Evolutionary conservation across 768 basidiomycete genomes (phyloP).

Genomic region (Mycena kentingensis): DNA sequence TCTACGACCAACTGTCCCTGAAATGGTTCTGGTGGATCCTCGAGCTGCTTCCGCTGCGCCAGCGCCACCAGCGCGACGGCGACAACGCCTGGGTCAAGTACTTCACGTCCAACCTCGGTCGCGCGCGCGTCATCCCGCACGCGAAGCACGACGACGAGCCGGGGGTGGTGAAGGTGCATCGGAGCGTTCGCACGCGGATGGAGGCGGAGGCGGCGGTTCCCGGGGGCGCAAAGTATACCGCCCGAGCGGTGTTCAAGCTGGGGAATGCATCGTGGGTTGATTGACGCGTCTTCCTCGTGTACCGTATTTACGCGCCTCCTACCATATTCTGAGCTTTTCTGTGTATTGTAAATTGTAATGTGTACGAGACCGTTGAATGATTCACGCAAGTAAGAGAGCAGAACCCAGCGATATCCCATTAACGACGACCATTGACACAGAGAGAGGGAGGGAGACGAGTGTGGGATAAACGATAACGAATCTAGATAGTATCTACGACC

Average conservation of each 20-base stretch:
- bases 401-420: no score
- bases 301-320: no score
- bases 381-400: no score
- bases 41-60: conserved; percentile 18
- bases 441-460: no score
- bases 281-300: no score
- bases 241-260: conserved; percentile 35
- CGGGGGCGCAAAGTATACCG: conserved; percentile 33
- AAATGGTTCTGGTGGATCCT: conserved; percentile 47
- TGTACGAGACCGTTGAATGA: no score
- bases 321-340: no score
- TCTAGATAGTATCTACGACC: no score
- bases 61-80: conserved; percentile 19
- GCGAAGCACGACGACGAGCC: conserved; percentile 29
- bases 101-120: conserved; percentile 29
- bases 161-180: conserved; percentile 33
- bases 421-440: no score
- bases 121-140: conserved; percentile 32
- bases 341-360: no score
- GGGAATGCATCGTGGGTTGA: conserved; percentile 36
- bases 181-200: conserved; percentile 40
- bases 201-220: conserved; percentile 35
- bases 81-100: conserved; percentile 18
- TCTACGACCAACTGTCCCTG: conserved; percentile 53
- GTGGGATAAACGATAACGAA: no score